phyloP scores from a whole-genome alignment of 1,284 basidiomycete genomes.

The Lentinula novae-zelandiae region DNA sequence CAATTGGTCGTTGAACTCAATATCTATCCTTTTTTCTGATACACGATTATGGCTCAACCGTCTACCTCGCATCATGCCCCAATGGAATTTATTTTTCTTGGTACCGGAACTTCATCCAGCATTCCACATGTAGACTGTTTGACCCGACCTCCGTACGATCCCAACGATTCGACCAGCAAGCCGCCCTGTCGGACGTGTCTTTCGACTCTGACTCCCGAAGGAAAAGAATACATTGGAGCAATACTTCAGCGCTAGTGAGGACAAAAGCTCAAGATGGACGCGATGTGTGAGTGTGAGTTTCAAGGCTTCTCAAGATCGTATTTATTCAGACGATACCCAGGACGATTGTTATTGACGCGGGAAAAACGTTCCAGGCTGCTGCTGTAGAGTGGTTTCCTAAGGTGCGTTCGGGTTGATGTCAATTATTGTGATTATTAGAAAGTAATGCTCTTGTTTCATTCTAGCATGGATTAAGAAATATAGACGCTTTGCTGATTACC shows the following conservation, averaged over 20 bases:
- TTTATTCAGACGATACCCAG: conserved; percentile 28
- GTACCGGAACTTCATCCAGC: conserved; percentile 72
- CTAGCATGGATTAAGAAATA: conserved; percentile 58
- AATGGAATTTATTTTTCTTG: conserved; percentile 67
- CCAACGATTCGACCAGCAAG: conserved; percentile 1
- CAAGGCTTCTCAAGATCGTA: background rate
- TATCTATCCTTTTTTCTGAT: background rate
- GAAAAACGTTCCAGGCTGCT: conserved; percentile 75
- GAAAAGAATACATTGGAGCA: conserved; percentile 75
- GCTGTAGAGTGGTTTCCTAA: conserved; percentile 81
- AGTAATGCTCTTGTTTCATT: background rate
- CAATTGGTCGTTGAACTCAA: no score
- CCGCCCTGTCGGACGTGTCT: conserved; percentile 60
- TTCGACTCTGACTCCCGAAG: conserved; percentile 60
- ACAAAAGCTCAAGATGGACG: conserved; percentile 45
- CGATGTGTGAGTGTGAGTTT: conserved; percentile 14
- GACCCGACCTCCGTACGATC: conserved; percentile 45
- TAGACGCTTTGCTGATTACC: conserved; percentile 77
- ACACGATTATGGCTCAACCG: background rate
- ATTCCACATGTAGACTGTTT: conserved; percentile 64
- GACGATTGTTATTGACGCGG: conserved; percentile 76
- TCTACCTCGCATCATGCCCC: background rate
- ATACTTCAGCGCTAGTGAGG: conserved; percentile 67
- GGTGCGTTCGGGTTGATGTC: background rate
- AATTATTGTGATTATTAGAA: no score